phyloP scores from a whole-genome alignment of 306 rosid genomes.

The Glycine soja region DNA sequence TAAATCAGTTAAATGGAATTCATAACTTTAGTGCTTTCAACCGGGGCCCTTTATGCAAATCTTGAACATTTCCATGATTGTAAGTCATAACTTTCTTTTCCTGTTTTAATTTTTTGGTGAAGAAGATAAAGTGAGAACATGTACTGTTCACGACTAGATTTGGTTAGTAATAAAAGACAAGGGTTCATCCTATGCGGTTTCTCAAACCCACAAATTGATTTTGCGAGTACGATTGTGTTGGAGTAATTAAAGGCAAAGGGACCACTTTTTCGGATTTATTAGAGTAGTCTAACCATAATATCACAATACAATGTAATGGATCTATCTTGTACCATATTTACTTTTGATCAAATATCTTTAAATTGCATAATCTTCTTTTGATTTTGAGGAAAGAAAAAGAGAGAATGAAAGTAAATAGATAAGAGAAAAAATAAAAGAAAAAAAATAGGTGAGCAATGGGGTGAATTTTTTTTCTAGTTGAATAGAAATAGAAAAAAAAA shows the following conservation, averaged over 20 bases:
- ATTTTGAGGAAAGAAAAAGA: no score
- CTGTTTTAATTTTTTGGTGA: neutral
- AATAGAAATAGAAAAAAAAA: no score
- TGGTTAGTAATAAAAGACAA: slow-evolving; percentile 27
- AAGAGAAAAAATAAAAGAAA: no score
- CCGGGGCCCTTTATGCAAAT: neutral
- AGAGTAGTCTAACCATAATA: neutral
- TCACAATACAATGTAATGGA: neutral
- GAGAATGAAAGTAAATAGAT: no score
- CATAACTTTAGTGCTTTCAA: neutral
- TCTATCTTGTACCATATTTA: neutral
- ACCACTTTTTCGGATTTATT: slow-evolving; percentile 14
- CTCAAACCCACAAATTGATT: neutral
- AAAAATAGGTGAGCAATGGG: no score
- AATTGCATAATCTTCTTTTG: neutral
- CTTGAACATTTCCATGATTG: neutral
- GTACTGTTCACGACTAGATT: slow-evolving; percentile 21
- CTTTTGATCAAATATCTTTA: neutral
- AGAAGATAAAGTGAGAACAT: neutral
- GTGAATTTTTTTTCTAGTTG: no score
- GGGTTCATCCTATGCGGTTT: neutral
- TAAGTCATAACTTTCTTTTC: neutral
- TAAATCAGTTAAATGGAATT: neutral
- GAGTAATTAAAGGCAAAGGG: slow-evolving; percentile 32
- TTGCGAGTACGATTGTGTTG: neutral